These are phyloP conservation scores for Diophrys sp. DNA, from an alignment of 73 alveolate genomes.

Conservation along the genomic window DNA sequence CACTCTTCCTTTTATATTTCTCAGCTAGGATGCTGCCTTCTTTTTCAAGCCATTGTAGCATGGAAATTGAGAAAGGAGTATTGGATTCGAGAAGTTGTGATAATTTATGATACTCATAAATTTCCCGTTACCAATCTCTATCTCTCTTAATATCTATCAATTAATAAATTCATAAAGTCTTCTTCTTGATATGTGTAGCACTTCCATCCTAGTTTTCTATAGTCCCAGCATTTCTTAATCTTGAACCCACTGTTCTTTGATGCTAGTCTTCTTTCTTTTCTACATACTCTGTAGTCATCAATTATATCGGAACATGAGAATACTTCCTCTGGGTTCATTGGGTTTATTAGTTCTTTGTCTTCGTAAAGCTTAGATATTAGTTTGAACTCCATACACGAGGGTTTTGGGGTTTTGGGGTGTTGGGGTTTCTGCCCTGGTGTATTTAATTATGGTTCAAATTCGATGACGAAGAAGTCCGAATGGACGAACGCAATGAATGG, in stretches of 20 bases:
- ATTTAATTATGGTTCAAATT: too few species aligned
- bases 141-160: slow-evolving; percentile 33
- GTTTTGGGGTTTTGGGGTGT: slow-evolving; percentile 1
- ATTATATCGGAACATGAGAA: slow-evolving; percentile 44
- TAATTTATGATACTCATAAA: too few species aligned
- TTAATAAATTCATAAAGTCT: slow-evolving; percentile 29
- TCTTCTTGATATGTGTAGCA: slow-evolving; percentile 44
- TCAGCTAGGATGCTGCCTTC: slow-evolving; percentile 32
- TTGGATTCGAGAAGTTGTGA: too few species aligned
- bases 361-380: slow-evolving; percentile 1
- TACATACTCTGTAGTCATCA: slow-evolving; percentile 52
- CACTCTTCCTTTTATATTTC: slow-evolving; percentile 12
- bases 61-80: too few species aligned
- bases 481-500: too few species aligned
- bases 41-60: slow-evolving; percentile 18
- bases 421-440: too few species aligned
- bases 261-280: slow-evolving; percentile 40
- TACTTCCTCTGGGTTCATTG: slow-evolving; percentile 51
- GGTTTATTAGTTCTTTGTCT: slow-evolving; percentile 48
- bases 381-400: neutral
- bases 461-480: too few species aligned
- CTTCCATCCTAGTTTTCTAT: slow-evolving; percentile 42
- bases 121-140: slow-evolving; percentile 17
- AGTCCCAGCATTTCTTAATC: slow-evolving; percentile 45
- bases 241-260: slow-evolving; percentile 11